phyloP scores from a whole-genome alignment of 257 asterid species.

The Lavandula angustifolia region DNA sequence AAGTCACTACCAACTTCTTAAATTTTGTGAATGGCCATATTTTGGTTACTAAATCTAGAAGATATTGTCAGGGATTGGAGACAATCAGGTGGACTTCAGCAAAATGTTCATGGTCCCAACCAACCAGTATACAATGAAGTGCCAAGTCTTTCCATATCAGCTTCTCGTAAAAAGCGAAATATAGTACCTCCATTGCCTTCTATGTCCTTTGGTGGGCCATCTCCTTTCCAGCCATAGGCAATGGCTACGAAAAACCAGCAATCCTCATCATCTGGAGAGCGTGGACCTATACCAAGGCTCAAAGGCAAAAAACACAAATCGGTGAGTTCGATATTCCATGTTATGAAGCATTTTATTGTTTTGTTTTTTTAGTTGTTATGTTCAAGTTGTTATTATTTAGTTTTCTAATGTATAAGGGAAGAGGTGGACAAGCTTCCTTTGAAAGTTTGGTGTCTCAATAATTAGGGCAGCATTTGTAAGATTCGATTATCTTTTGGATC shows the following conservation, averaged over 20 bases:
- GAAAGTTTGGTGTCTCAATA: no score
- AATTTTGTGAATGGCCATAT: conserved; percentile 4
- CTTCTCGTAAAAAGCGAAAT: conserved; percentile 71
- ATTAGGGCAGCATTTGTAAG: no score
- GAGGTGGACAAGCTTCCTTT: no score
- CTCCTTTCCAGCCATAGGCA: conserved; percentile 48
- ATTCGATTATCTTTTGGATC: no score
- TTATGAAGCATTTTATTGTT: no score
- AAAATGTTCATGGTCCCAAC: conserved; percentile 46
- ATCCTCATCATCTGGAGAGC: conserved; percentile 62
- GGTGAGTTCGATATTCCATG: conserved; percentile 57
- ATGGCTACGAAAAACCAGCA: conserved; percentile 58
- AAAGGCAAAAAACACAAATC: conserved; percentile 66
- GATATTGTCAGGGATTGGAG: conserved; percentile 62
- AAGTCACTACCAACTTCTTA: conserved; percentile 25
- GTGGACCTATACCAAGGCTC: conserved; percentile 52
- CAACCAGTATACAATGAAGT: conserved; percentile 57
- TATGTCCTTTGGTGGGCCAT: conserved; percentile 55
- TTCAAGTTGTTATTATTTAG: no score
- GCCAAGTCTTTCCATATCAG: conserved; percentile 71
- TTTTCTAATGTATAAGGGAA: no score
- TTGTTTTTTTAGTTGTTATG: no score
- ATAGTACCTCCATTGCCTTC: conserved; percentile 51
- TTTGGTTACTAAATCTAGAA: conserved; percentile 25
- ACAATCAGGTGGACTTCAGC: conserved; percentile 50